These are phyloP conservation scores for Termitomyces sp. DNA, from an alignment of 768 basidiomycete species.

Conservation along the genomic window DNA sequence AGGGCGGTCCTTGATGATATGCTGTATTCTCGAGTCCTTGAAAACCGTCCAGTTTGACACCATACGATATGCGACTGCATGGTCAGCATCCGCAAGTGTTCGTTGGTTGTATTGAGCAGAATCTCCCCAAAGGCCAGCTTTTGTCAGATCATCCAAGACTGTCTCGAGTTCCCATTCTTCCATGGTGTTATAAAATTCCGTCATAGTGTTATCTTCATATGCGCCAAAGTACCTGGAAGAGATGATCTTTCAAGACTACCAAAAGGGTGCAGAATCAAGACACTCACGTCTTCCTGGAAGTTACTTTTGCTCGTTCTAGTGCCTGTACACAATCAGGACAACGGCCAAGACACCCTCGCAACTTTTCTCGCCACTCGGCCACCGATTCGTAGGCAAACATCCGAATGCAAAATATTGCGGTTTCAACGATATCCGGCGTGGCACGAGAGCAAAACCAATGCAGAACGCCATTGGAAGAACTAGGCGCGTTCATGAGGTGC, in stretches of 20 bases:
- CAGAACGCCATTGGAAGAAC: constrained; percentile 30
- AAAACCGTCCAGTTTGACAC: constrained; percentile 58
- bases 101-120: constrained; percentile 11
- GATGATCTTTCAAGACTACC: not conserved
- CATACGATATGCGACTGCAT: constrained; percentile 56
- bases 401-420: constrained; percentile 78
- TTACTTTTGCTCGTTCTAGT: constrained; percentile 57
- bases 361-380: constrained; percentile 53
- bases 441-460: constrained; percentile 85
- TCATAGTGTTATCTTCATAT: constrained; percentile 44
- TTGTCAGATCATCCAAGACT: constrained; percentile 43
- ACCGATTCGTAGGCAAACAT: constrained; percentile 76
- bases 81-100: constrained; percentile 35
- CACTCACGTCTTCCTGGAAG: constrained; percentile 69
- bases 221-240: constrained; percentile 65
- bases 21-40: constrained; percentile 40
- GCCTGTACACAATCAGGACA: constrained; percentile 71
- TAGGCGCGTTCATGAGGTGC: constrained; percentile 45
- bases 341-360: constrained; percentile 47
- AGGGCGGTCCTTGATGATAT: constrained; percentile 29
- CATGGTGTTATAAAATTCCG: constrained; percentile 55
- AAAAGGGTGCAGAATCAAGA: not conserved
- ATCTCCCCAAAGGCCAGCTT: constrained; percentile 19
- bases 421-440: constrained; percentile 46
- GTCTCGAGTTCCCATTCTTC: constrained; percentile 59